phyloP scores from a whole-genome alignment of 2,329 filamentous ascomycete species.

The Magnaporthiopsis poae region DNA sequence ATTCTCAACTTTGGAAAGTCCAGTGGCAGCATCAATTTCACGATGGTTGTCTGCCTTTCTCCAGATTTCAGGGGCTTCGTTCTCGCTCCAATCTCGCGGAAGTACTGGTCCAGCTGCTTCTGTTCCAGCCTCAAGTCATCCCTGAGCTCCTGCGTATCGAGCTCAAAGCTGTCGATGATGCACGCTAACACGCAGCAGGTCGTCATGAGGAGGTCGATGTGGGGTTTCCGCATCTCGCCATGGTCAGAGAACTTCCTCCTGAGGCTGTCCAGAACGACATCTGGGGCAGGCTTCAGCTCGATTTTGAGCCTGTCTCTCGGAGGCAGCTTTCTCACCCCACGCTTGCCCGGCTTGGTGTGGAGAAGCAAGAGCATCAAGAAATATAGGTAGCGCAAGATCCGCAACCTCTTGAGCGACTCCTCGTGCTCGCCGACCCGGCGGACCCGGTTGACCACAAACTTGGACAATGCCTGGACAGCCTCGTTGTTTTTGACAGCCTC shows the following conservation, averaged over 20 bases:
- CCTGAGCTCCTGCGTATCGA: slow-evolving; percentile 59
- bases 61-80: slow-evolving; percentile 52
- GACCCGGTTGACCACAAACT: slow-evolving; percentile 57
- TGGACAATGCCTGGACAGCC: slow-evolving; percentile 46
- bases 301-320: slow-evolving; percentile 52
- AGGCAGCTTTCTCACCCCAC: slow-evolving; percentile 42
- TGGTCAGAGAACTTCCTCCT: slow-evolving; percentile 58
- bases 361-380: slow-evolving; percentile 47
- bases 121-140: slow-evolving; percentile 65
- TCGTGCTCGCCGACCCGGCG: slow-evolving; percentile 43
- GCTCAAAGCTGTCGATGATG: slow-evolving; percentile 63
- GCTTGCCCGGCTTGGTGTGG: slow-evolving; percentile 34
- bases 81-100: slow-evolving; percentile 64
- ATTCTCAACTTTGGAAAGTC: slow-evolving; percentile 60
- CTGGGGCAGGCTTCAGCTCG: slow-evolving; percentile 46
- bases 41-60: slow-evolving; percentile 47
- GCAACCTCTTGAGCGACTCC: slow-evolving; percentile 42
- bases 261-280: slow-evolving; percentile 55
- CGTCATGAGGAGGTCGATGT: slow-evolving; percentile 61
- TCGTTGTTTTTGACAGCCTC: slow-evolving; percentile 52
- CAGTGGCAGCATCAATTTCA: slow-evolving; percentile 66
- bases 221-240: slow-evolving; percentile 58
- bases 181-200: slow-evolving; percentile 63
- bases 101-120: slow-evolving; percentile 62
- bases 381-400: slow-evolving; percentile 50